phyloP scores from a whole-genome alignment of 2,329 filamentous ascomycete genomes.

The Pyrenophora tritici-repentis region DNA sequence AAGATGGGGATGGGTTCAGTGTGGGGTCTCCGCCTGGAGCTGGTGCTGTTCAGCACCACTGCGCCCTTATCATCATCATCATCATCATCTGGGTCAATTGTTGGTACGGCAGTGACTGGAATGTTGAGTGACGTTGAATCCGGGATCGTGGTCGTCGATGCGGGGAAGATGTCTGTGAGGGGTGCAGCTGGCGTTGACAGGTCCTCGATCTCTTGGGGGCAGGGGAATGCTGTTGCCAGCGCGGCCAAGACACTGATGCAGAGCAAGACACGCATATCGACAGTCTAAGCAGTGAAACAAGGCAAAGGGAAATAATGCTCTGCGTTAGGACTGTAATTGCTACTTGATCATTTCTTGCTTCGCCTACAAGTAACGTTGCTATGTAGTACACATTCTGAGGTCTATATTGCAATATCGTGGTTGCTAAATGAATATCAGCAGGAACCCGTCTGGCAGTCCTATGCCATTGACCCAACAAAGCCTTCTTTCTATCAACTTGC shows the following conservation, averaged over 20 bases:
- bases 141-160: constrained; percentile 17
- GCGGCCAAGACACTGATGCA: constrained; percentile 9
- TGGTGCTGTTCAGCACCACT: background rate
- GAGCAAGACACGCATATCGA: constrained; percentile 20
- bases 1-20: constrained; percentile 61
- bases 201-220: constrained; percentile 12
- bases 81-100: constrained; percentile 9
- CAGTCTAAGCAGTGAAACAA: background rate
- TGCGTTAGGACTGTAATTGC: background rate
- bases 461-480: constrained; percentile 1
- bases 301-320: background rate
- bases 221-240: constrained; percentile 15
- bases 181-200: constrained; percentile 4
- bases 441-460: constrained; percentile 18
- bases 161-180: constrained; percentile 11
- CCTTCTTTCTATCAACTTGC: constrained; percentile 9
- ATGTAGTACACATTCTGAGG: constrained; percentile 2
- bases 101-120: constrained; percentile 19
- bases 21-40: constrained; percentile 54
- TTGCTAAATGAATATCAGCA: constrained; percentile 13
- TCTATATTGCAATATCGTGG: constrained; percentile 14
- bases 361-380: constrained; percentile 10
- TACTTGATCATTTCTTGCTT: constrained; percentile 6
- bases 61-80: constrained; percentile 3
- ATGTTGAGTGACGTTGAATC: constrained; percentile 32